Evolutionary conservation across 306 rosid species (phyloP), one percentile per base, ranked within the genome.

Genomic region (cucumber (Cucumis sativus)): DNA sequence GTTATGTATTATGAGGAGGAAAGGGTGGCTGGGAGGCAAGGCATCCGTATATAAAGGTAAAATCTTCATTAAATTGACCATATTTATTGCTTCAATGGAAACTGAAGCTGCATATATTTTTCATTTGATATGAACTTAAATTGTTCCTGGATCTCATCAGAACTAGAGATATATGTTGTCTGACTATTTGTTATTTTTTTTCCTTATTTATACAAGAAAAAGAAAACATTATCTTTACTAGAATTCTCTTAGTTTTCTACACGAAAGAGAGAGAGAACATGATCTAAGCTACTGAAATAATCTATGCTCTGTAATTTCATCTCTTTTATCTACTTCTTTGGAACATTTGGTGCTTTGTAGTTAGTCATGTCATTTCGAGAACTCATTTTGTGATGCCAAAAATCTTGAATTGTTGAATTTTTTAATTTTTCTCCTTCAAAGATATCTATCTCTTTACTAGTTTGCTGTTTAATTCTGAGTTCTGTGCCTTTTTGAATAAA

Each of bases 11-110:
- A 77, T 92, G 96, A 78, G 88, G 84, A 77, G 83, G 79, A 88
- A 76, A 74, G 96, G 96, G 71, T 83, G 84, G 75, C 81, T 94
- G 75, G 96, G 97, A 79, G 88, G 95, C 75, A 86, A 89, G 10
- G 83, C 37, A 11, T 75, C 88, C 1, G 79, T 78, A 47, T 89
- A 92, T 81, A 94, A 90, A 88, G 98, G 97, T 86, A 79, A 75
- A 78, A 81, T 43, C 56, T 75, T 62, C 57, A 37, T 37, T 10
- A 37, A 54, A 75, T 56, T 80, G 18, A 79, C 39, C 74, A 60
- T 47, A 58, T 21, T 12, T 17, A 16, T 79, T 30, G 35, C 40
- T 51, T 74, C 51, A 51, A 41, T 30, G 49, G 30, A 60, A 30
- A 65, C 57, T 30, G 23, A 61, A 65, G 51, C 65, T 77, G 51